phyloP scores from a whole-genome alignment of 495 filamentous ascomycete species.

The Tricharina praecox region DNA sequence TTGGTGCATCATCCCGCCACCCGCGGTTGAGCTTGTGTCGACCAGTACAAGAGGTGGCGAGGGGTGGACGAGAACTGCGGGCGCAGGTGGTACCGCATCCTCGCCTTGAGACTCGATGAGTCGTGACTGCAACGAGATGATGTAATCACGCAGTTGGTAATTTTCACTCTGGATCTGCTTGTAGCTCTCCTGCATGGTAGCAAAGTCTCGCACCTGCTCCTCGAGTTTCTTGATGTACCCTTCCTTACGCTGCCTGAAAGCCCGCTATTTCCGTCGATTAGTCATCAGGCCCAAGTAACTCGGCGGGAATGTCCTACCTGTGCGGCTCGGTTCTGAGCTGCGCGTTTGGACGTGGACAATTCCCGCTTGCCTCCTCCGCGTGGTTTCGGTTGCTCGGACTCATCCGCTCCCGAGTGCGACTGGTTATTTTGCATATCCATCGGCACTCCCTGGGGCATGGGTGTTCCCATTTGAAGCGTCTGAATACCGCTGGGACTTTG shows the following conservation, averaged over 20 bases:
- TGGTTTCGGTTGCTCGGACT: constrained; percentile 28
- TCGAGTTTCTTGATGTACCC: constrained; percentile 94
- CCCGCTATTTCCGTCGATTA: constrained; percentile 42
- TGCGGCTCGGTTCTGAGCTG: constrained; percentile 89
- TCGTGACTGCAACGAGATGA: constrained; percentile 76
- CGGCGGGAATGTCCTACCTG: constrained; percentile 44
- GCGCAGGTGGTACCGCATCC: constrained; percentile 60
- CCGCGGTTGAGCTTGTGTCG: constrained; percentile 4
- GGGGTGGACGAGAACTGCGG: constrained; percentile 37
- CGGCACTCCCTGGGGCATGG: constrained; percentile 4
- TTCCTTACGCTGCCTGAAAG: constrained; percentile 95
- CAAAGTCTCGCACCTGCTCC: constrained; percentile 65
- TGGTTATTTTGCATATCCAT: constrained; percentile 18
- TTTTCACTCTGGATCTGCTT: constrained; percentile 72
- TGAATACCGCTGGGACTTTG: constrained; percentile 21
- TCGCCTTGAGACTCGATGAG: constrained; percentile 70
- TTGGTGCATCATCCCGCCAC: neutral
- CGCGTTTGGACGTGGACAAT: constrained; percentile 83
- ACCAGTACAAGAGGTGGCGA: constrained; percentile 18
- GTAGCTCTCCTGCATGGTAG: constrained; percentile 48
- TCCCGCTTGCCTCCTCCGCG: constrained; percentile 61
- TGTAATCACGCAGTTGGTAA: constrained; percentile 76
- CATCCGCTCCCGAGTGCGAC: constrained; percentile 16
- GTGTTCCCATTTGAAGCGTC: constrained; percentile 9
- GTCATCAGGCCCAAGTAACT: neutral